Base-by-base conservation (phyloP, 2,329 filamentous ascomycete genomes). In the Aspergillus bombycis region DNA sequence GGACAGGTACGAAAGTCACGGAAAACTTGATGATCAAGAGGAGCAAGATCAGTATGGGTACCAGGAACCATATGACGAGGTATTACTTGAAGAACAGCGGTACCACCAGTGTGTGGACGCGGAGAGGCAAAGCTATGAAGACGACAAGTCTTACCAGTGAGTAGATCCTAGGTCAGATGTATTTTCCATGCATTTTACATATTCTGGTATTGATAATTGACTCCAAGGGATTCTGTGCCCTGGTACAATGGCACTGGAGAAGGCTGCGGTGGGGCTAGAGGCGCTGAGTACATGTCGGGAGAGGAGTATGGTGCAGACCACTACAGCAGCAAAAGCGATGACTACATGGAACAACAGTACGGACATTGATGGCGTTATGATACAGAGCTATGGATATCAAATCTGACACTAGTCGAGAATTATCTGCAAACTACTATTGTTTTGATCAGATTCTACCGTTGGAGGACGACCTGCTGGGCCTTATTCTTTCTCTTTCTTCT, bases 341-440 rank as follows among this genome's bases (percentile, higher is more conserved):
- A 68, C 21, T 70, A 70, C 58, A 64, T 58, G 21, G 71, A 75
- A 52, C 61, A 67, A 55, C 66, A 61, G 34, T 64, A 68, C 62
- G 70, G 62, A 45, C 58, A 69, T 55, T 69, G 70, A 50, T 64
- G 71, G 55, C 67, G 70, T 45, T 65, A 62, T 32, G 57, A 65
- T 52, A n/a, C n/a, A n/a, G 60, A 65, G 58, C 16, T 73, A 72
- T 43, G 63, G 62, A 28, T 73, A 71, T 56, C 67, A 6, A 68
- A 19, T 66, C 65, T 63, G 59, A 61, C 45, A 66, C 62, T n/a
- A 65, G 67, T 57, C 66, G 70, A 61, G 58, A 60, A 41, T 26
- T 32, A 54, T 26, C 14, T 60, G 16, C 12, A 43, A 36, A 32
- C n/a, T 14, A 23, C 14, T 16, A 48, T 26, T 26, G 23, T 23